Conservation (phyloP, 2,329 filamentous ascomycete species). For the Chalara sp. region DNA sequence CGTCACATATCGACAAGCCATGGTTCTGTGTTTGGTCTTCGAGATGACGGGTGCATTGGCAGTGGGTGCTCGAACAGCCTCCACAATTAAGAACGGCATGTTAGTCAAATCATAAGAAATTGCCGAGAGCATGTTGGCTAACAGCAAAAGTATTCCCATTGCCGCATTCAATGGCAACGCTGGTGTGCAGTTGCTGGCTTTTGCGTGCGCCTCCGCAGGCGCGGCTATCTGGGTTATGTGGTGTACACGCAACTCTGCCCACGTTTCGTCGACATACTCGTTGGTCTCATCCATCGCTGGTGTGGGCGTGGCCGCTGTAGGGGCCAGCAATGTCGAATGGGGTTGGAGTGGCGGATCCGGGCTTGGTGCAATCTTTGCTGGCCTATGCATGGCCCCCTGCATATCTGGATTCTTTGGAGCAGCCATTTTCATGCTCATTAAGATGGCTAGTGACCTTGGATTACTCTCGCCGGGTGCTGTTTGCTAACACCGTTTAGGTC, state of each 20-base stretch:
- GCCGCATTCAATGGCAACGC: slow-evolving; percentile 51
- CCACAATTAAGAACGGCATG: slow-evolving; percentile 75
- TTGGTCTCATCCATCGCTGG: slow-evolving; percentile 63
- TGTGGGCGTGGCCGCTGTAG: slow-evolving; percentile 62
- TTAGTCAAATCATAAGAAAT: too few species aligned
- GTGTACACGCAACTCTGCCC: slow-evolving; percentile 67
- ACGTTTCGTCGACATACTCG: slow-evolving; percentile 68
- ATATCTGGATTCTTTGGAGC: slow-evolving; percentile 61
- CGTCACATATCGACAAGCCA: slow-evolving; percentile 62
- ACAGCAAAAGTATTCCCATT: slow-evolving; percentile 40
- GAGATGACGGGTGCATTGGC: slow-evolving; percentile 61
- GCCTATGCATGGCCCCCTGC: slow-evolving; percentile 62
- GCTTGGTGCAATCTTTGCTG: slow-evolving; percentile 65
- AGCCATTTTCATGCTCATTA: slow-evolving; percentile 67
- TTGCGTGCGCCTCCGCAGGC: slow-evolving; percentile 56
- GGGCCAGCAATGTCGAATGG: slow-evolving; percentile 57
- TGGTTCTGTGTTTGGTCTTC: slow-evolving; percentile 59
- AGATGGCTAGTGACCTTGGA: slow-evolving; percentile 30
- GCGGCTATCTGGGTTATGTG: slow-evolving; percentile 73
- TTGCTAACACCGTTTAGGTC: slow-evolving; percentile 18
- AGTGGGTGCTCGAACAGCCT: slow-evolving; percentile 62
- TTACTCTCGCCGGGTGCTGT: too few species aligned
- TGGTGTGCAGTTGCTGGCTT: slow-evolving; percentile 62
- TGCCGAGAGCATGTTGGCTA: too few species aligned
- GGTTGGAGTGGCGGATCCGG: slow-evolving; percentile 64